Evolutionary conservation across 2,329 filamentous ascomycete species (phyloP).

Genomic region (Cladosporium austrohemisphaericum): DNA sequence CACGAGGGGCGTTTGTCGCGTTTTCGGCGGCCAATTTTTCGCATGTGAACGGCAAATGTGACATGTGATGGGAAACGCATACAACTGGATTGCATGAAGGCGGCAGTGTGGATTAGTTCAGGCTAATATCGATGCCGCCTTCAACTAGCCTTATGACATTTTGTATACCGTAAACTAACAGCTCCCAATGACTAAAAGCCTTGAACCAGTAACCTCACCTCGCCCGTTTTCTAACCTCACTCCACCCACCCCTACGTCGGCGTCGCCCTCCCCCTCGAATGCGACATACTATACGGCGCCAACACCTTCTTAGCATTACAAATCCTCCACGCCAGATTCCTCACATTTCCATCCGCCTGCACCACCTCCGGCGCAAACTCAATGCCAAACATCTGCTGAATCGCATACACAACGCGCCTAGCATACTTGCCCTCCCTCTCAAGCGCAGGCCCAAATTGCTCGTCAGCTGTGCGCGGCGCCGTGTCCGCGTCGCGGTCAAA

Average conservation of each 20-base stretch:
- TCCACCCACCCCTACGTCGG: slow-evolving; percentile 18
- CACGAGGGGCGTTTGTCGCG: too few relatives aligned
- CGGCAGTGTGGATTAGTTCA: too few relatives aligned
- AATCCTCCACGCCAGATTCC: slow-evolving; percentile 88
- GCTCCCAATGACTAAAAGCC: too few relatives aligned
- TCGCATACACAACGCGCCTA: slow-evolving; percentile 85
- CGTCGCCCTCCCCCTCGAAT: slow-evolving; percentile 36
- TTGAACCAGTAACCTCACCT: neutral
- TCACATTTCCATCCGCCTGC: slow-evolving; percentile 83
- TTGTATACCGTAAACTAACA: too few relatives aligned
- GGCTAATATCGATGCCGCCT: too few relatives aligned
- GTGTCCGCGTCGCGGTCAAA: slow-evolving; percentile 89
- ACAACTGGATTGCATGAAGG: too few relatives aligned
- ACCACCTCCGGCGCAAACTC: slow-evolving; percentile 94
- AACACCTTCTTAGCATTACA: slow-evolving; percentile 94
- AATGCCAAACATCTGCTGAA: slow-evolving; percentile 93
- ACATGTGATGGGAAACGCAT: too few relatives aligned
- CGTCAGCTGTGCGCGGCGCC: slow-evolving; percentile 73
- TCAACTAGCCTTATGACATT: too few relatives aligned
- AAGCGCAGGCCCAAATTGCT: slow-evolving; percentile 79
- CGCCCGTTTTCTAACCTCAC: too few relatives aligned
- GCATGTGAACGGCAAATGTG: too few relatives aligned
- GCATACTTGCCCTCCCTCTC: slow-evolving; percentile 87
- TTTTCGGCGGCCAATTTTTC: too few relatives aligned
- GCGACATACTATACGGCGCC: slow-evolving; percentile 49